phyloP scores from a whole-genome alignment of 2,329 filamentous ascomycete species.

The Arthrinium puccinioides region DNA sequence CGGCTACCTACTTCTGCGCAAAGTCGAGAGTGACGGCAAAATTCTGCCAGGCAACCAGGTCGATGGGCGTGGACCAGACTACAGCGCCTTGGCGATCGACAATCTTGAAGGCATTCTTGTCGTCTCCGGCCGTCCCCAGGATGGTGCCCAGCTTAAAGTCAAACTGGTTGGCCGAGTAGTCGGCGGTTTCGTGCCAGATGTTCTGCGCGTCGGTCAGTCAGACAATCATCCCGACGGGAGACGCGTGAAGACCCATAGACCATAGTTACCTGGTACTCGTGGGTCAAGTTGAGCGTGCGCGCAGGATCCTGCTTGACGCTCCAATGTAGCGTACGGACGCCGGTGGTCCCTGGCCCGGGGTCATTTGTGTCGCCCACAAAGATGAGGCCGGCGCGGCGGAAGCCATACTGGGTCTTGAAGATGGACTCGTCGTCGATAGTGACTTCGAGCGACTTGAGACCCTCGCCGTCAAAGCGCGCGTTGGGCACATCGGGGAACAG shows the following conservation, averaged over 20 bases:
- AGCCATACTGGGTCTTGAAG: constrained; percentile 37
- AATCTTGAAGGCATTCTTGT: constrained; percentile 33
- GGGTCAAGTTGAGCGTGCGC: constrained; percentile 21
- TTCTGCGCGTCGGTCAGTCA: constrained; percentile 15
- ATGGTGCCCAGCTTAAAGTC: constrained; percentile 25
- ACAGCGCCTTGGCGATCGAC: constrained; percentile 29
- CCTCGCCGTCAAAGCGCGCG: constrained; percentile 32
- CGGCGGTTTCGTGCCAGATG: constrained; percentile 22
- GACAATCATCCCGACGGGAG: constrained; percentile 8
- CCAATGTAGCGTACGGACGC: constrained; percentile 22
- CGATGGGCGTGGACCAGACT: constrained; percentile 34
- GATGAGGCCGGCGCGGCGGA: constrained; percentile 37
- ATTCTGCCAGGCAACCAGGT: constrained; percentile 48
- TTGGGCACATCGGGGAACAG: constrained; percentile 17
- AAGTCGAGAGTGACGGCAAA: constrained; percentile 52
- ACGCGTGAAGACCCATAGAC: no score
- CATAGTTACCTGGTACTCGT: constrained; percentile 21
- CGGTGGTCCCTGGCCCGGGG: constrained; percentile 24
- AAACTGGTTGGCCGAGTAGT: constrained; percentile 25
- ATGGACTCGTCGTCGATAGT: constrained; percentile 35
- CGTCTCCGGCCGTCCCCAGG: constrained; percentile 25
- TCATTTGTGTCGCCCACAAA: constrained; percentile 33
- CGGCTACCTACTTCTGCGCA: constrained; percentile 38
- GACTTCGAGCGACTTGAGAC: constrained; percentile 31
- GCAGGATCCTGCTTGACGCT: constrained; percentile 22